A percentile compares a stretch with the other conserved stretches of the same genome.
These are phyloP conservation scores for Cordyceps farinosa DNA, from an alignment of 2,329 filamentous ascomycete species.

Conservation along the genomic window DNA sequence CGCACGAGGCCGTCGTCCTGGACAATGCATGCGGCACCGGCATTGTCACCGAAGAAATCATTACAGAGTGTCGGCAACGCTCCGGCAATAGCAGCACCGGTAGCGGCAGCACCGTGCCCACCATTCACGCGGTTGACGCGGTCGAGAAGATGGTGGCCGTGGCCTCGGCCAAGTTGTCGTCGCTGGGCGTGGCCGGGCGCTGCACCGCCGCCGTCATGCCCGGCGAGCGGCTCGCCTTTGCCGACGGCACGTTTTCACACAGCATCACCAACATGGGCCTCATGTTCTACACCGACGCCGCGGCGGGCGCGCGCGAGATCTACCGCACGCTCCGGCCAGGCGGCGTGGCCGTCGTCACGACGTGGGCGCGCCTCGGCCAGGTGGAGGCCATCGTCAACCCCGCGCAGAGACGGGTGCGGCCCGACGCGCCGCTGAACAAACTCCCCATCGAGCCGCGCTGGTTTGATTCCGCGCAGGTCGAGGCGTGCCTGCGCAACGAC, in stretches of 20 bases:
- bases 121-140: slow-evolving; percentile 22
- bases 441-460: slow-evolving; percentile 20
- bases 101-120: not conserved
- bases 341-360: slow-evolving; percentile 36
- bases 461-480: slow-evolving; percentile 15
- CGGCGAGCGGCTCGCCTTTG: slow-evolving; percentile 26
- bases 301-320: slow-evolving; percentile 34
- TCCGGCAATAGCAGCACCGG: not conserved
- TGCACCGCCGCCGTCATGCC: slow-evolving; percentile 20
- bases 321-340: slow-evolving; percentile 35
- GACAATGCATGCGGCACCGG: slow-evolving; percentile 30
- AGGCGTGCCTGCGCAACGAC: slow-evolving; percentile 1
- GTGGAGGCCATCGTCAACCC: slow-evolving; percentile 18
- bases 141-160: slow-evolving; percentile 23
- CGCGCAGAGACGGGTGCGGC: slow-evolving; percentile 16
- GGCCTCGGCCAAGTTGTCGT: slow-evolving; percentile 19
- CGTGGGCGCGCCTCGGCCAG: slow-evolving; percentile 24
- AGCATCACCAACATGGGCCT: slow-evolving; percentile 39
- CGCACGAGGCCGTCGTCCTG: slow-evolving; percentile 20
- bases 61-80: slow-evolving; percentile 2
- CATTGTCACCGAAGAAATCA: slow-evolving; percentile 24
- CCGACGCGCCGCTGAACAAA: slow-evolving; percentile 18
- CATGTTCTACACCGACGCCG: slow-evolving; percentile 32
- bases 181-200: slow-evolving; percentile 13
- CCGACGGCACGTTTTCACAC: slow-evolving; percentile 34